Evolutionary conservation across 768 basidiomycete species (phyloP).

Genomic region (Cyclocybe cylindracea): DNA sequence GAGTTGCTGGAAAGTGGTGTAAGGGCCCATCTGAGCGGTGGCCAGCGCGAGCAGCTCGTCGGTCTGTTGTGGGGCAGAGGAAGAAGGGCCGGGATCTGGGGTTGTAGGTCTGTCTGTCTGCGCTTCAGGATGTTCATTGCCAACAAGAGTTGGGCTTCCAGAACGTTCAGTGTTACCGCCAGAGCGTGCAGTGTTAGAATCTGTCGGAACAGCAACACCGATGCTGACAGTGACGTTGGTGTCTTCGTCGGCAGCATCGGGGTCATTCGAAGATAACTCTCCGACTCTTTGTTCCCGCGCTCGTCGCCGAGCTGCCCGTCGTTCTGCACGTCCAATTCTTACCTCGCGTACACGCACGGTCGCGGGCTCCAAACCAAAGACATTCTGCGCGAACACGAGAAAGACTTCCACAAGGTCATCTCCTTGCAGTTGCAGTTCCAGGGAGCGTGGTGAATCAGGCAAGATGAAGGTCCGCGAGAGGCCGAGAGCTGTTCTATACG

Average conservation of each 20-base stretch:
- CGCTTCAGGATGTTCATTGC: constrained; percentile 43
- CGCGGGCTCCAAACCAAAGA: constrained; percentile 90
- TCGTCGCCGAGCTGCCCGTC: constrained; percentile 80
- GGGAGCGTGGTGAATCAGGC: constrained; percentile 84
- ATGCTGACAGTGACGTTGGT: constrained; percentile 63
- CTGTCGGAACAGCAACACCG: constrained; percentile 55
- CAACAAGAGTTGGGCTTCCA: constrained; percentile 39
- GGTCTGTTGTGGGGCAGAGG: constrained; percentile 41
- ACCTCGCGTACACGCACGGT: constrained; percentile 95
- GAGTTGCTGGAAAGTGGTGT: constrained; percentile 91
- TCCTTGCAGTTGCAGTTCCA: constrained; percentile 88
- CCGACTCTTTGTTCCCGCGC: constrained; percentile 68
- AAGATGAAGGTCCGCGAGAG: constrained; percentile 92
- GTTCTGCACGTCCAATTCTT: constrained; percentile 84
- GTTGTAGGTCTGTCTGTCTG: constrained; percentile 28
- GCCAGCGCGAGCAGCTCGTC: constrained; percentile 73
- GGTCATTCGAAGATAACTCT: constrained; percentile 43
- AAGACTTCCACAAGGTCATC: constrained; percentile 93
- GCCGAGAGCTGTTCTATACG: constrained; percentile 84
- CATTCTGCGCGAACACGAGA: constrained; percentile 87
- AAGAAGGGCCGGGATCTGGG: constrained; percentile 32
- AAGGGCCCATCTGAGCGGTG: constrained; percentile 75
- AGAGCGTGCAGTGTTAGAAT: constrained; percentile 32
- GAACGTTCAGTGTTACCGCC: constrained; percentile 34
- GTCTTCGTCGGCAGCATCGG: constrained; percentile 54